Percentiles rank a stretch among this genome's conserved stretches.
phyloP scores from a whole-genome alignment of 2,329 filamentous ascomycete genomes.

The Arthroderma sp. region DNA sequence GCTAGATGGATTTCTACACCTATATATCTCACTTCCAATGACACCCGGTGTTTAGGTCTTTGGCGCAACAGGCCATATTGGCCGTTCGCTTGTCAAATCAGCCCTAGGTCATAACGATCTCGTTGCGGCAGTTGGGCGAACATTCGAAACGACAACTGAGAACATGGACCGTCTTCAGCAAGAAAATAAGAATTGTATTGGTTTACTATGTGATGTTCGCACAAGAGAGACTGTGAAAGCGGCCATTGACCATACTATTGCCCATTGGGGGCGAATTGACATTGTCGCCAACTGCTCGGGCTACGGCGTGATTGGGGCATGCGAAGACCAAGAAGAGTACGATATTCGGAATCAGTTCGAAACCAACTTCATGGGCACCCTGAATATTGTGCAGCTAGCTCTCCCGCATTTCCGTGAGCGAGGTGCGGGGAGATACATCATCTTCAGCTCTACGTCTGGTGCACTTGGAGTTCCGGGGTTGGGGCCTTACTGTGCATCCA shows the following conservation, averaged over 20 bases:
- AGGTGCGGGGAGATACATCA: conserved; percentile 68
- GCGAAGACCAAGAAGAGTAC: conserved; percentile 92
- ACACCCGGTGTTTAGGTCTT: conserved; percentile 53
- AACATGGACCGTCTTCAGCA: conserved; percentile 60
- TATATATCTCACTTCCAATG: background rate
- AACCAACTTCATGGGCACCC: conserved; percentile 91
- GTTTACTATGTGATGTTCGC: conserved; percentile 80
- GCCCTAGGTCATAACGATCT: conserved; percentile 70
- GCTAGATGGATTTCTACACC: background rate
- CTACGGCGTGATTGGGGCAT: conserved; percentile 88
- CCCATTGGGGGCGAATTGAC: conserved; percentile 69
- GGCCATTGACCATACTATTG: conserved; percentile 58
- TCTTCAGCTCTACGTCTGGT: conserved; percentile 86
- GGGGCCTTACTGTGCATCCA: conserved; percentile 90
- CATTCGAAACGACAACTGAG: conserved; percentile 60
- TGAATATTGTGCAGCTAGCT: conserved; percentile 83
- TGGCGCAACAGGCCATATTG: conserved; percentile 94
- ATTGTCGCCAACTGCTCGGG: conserved; percentile 88
- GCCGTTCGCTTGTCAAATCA: conserved; percentile 73
- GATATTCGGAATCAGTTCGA: conserved; percentile 94
- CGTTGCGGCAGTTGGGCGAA: conserved; percentile 75
- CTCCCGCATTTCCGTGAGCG: conserved; percentile 77
- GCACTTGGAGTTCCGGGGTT: conserved; percentile 87
- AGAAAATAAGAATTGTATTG: conserved; percentile 51
- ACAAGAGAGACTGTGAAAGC: conserved; percentile 62